Conservation (phyloP, 176 grass and related monocot species). For the Bolboschoenus planiculmis region DNA sequence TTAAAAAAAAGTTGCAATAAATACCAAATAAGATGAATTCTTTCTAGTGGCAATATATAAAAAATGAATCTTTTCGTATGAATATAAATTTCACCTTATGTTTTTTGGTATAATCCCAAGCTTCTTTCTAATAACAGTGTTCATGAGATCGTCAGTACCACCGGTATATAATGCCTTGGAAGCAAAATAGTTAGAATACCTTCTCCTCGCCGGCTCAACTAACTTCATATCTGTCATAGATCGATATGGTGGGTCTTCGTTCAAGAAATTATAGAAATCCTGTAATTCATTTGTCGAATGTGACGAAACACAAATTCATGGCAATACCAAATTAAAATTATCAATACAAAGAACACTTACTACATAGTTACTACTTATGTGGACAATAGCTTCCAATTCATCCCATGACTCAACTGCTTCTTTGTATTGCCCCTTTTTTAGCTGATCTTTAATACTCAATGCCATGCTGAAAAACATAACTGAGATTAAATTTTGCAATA, state of each 20-base stretch:
- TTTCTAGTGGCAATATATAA: neutral
- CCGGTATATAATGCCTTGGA: slow-evolving; percentile 30
- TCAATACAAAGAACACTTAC: slow-evolving; percentile 14
- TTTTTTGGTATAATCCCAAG: slow-evolving; percentile 63
- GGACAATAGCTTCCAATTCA: slow-evolving; percentile 36
- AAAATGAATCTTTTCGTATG: neutral
- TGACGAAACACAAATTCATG: neutral
- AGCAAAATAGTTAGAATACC: slow-evolving; percentile 40
- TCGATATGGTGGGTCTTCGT: slow-evolving; percentile 27
- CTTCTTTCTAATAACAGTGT: slow-evolving; percentile 66
- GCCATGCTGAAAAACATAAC: slow-evolving; percentile 28
- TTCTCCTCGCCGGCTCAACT: slow-evolving; percentile 23
- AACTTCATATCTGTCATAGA: slow-evolving; percentile 9
- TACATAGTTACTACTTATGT: slow-evolving; percentile 33
- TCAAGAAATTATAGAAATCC: slow-evolving; percentile 82
- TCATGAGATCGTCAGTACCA: slow-evolving; percentile 38
- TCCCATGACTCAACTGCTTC: slow-evolving; percentile 51
- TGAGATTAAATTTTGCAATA: neutral
- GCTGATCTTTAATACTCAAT: slow-evolving; percentile 36
- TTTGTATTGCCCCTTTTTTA: slow-evolving; percentile 23
- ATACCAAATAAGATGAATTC: neutral
- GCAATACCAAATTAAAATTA: neutral
- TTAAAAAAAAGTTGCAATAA: neutral
- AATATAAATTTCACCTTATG: slow-evolving; percentile 21
- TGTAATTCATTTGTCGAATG: slow-evolving; percentile 19